phyloP scores from a whole-genome alignment of 176 grass and related monocot species.

The Alopecurus myosuroides region DNA sequence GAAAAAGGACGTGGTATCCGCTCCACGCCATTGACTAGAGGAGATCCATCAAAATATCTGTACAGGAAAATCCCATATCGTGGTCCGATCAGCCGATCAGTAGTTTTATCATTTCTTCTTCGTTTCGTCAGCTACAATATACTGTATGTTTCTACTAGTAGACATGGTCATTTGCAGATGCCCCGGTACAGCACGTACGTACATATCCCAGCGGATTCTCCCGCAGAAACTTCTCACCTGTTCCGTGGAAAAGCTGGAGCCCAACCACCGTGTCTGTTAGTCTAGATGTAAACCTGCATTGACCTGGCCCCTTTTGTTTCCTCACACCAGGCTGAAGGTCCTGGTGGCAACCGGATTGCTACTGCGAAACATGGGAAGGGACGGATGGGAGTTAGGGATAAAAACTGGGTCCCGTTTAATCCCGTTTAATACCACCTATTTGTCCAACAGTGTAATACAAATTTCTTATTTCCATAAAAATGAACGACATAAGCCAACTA shows the following conservation, averaged over 20 bases:
- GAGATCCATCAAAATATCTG: neutral
- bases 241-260: neutral
- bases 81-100: neutral
- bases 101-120: neutral
- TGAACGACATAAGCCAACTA: no score
- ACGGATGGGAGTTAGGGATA: no score
- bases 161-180: no score
- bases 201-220: neutral
- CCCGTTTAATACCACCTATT: no score
- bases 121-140: neutral
- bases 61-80: neutral
- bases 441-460: no score
- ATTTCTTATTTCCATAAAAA: no score
- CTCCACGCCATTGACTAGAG: conserved; percentile 4
- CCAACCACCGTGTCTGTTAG: neutral
- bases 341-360: no score
- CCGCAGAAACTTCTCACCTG: neutral
- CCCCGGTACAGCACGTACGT: no score
- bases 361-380: no score
- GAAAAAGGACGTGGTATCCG: neutral
- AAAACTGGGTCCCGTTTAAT: no score
- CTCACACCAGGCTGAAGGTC: no score
- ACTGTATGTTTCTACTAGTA: no score
- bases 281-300: neutral
- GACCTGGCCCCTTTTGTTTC: neutral